Evolutionary conservation across 805 yeast genomes (phyloP), one percentile per base, ranked within the genome.

Genomic region (Kodamaea leandrae): DNA sequence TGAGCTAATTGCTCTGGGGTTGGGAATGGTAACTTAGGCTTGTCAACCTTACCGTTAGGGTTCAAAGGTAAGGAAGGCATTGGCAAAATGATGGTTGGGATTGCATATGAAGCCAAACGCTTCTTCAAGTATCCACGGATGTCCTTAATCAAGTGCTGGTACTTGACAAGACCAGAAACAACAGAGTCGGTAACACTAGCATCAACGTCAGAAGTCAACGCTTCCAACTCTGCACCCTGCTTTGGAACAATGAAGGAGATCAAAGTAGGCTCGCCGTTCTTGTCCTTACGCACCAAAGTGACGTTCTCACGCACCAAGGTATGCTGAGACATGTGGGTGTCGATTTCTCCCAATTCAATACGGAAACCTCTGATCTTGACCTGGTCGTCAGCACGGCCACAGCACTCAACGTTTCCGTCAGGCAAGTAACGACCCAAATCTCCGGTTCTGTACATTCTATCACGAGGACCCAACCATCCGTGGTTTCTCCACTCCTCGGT

Each of bases 331-430:
- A 93, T 78, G 60, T 93, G 96, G 12, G 99, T 93, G 63, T 93
- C 98, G 58, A 93, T 95, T 66, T 93, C 99, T 45, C 99, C 99
- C 42, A 93, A 74, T 67, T 93, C 99, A 49, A 93, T 95, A 67
- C 99, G 80, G 79, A 93, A 95, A 2, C 99, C 99, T 69, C 99
- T 82, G 51, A 93, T 93, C 64, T 93, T 93, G 46, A 93, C 96
- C 65, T 93, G 99, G 60, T 91, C 98, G 67, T 93, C 99, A 19
- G 99, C 99, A 62, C 99, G 80, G 45, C 99, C 99, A 60, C 95
- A 85, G 63, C 97, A 91, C 71, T 93, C 99, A 53, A 93, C 89
- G 67, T 93, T 87, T 43, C 99, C 99, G 58, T 90, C 96, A 5
- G 98, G 97, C 44, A 90, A 70, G 61, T 95, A 93, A 53, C 99